Base-by-base conservation (phyloP, 2,329 filamentous ascomycete genomes). In the Endoconidiophora polonica region DNA sequence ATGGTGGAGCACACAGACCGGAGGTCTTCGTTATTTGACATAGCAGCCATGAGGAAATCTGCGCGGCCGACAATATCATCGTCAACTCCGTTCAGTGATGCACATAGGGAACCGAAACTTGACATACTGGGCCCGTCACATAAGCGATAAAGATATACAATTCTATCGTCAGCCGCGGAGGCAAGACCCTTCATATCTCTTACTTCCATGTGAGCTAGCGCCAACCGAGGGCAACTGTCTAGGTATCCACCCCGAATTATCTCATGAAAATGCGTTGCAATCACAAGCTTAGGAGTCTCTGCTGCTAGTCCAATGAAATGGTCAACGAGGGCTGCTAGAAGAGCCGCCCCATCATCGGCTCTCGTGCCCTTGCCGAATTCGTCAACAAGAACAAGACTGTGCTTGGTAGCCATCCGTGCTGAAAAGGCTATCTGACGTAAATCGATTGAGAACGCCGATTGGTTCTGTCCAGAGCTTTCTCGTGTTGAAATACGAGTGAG, bases 41-140 rank as follows among this genome's bases (percentile, higher is more conserved):
- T 69, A 14, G 91, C 67, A 5, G 76, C 62, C 20, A 82, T 76
- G 36, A 98, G 71, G 5, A 80, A 73, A 55, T 86, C 81, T 0
- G 90, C 87, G 50, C 88, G 76, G 14, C 81, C 67, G 5, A 95
- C 73, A 7, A 96, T 75, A 4, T 73, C 70, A 16, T 65, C 59
- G 26, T 86, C 80, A 12, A 98, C 78, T 1, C 88, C 88, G 58
- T 94, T 95, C 62, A 94, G 75, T 3, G 79, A 79, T 24, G 91
- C 91, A 60, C 91, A 96, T 63, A 76, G 74, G 24, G 80, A 84
- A 0, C 91, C 91, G 59, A 94, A 93, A 59, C 87, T 95, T 12
- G 83, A 82, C 5, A 69, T 77, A 57, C 81, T 90, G 50, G 80
- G 73, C 0, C 88, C 88, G 2, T 68, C 57, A 3, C 64, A 59